Evolutionary conservation across 306 rosid genomes (phyloP), one percentile per base, ranked within the genome.

Genomic region (Vicia faba): DNA sequence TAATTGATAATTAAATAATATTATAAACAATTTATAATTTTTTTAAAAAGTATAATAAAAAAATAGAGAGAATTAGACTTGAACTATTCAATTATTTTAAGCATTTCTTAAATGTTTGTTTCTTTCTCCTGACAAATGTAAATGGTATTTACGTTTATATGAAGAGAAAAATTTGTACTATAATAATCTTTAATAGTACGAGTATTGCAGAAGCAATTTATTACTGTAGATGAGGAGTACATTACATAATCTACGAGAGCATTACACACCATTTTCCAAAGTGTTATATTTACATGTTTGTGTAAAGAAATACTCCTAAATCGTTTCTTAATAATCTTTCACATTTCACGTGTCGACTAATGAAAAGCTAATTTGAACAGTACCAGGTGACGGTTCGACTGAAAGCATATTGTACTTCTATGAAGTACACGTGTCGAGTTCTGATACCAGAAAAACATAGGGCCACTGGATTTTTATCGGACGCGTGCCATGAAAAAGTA

Each of bases 371-470:
- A 0, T 0, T 0, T 40, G 6, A 0, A 75, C 80, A 70, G 70
- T 50, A 13, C 78, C 78, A 80, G 80, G 80, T 75, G 84, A 80
- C 72, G 68, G 69, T 67, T 51, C 67, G 78, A 72, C 45, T 53
- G 66, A 54, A 49, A 70, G 28, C 13, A 38, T 5, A 31, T 31
- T 40, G 56, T 8, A 45, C 26, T 19, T 2, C 0, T 8, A 0
- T 20, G 0, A 0, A 12, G 0, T 0, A 62, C 75, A 79, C 83
- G 79, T 78, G 82, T 73, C 82, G 26, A 3, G 0, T 18, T 4
- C 0, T 0, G 35, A 49, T n/a, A 3, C 20, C 0, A 1, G 13
- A 18, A 61, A 3, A 4, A 40, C 9, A 2, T 1, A 1, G 16
- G 50, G 18, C 62, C 62, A 6, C 54, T 12, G 44, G 25, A 54